These are phyloP conservation scores for Passalora sequoiae DNA, from an alignment of 2,329 filamentous ascomycete species.

Conservation along the genomic window DNA sequence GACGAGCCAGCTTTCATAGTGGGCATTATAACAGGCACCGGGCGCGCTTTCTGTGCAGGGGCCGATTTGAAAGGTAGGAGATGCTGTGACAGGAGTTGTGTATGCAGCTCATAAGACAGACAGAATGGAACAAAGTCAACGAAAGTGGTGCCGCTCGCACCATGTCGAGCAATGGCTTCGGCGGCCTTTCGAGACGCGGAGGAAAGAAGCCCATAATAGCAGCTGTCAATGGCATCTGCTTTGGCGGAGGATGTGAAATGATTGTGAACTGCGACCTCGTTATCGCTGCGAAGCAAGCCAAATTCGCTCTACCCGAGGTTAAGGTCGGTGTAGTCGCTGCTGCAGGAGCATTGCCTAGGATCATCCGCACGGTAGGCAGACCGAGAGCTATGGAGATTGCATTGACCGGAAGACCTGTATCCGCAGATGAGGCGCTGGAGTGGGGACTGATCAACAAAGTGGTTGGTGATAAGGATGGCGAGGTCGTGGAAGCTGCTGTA, in stretches of 20 bases:
- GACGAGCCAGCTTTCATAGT: conserved; percentile 29
- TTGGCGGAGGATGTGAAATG: conserved; percentile 75
- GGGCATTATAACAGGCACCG: conserved; percentile 34
- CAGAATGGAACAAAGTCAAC: conserved; percentile 34
- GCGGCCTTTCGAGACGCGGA: conserved; percentile 58
- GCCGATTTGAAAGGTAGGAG: conserved; percentile 34
- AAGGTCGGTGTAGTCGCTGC: conserved; percentile 65
- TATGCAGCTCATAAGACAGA: conserved; percentile 1
- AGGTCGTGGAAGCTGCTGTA: conserved; percentile 56
- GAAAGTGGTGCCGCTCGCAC: conserved; percentile 19
- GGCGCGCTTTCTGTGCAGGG: conserved; percentile 35
- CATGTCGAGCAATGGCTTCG: conserved; percentile 52
- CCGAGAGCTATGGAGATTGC: conserved; percentile 68
- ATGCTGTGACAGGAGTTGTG: not conserved
- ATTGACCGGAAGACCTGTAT: conserved; percentile 51
- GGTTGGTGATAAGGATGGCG: conserved; percentile 37
- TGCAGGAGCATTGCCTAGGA: conserved; percentile 64
- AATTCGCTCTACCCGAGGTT: conserved; percentile 67
- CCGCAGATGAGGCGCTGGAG: conserved; percentile 53
- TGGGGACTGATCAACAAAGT: conserved; percentile 70
- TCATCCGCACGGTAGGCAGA: conserved; percentile 60
- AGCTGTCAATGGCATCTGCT: conserved; percentile 68
- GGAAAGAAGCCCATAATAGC: conserved; percentile 72
- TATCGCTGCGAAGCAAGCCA: conserved; percentile 54
- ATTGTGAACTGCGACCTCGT: conserved; percentile 67